phyloP scores from a whole-genome alignment of 2,329 filamentous ascomycete species.

The Akanthomyces lecanii region DNA sequence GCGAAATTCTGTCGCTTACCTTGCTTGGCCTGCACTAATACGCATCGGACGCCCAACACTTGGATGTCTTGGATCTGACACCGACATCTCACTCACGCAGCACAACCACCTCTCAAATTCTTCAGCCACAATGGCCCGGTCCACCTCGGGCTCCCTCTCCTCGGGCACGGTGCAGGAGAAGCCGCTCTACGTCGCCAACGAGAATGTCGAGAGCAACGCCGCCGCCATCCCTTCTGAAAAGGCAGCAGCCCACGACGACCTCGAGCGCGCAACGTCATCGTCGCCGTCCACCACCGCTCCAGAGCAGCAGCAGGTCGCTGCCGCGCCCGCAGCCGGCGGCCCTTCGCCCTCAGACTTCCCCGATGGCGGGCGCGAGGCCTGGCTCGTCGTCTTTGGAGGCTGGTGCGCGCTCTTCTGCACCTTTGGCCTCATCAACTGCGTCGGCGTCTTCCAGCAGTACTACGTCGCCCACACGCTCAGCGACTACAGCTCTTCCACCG shows the following conservation, averaged over 20 bases:
- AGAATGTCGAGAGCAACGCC: not conserved
- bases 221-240: not conserved
- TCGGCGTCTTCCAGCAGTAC: slow-evolving; percentile 57
- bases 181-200: slow-evolving; percentile 5
- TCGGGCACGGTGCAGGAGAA: slow-evolving; percentile 26
- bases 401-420: slow-evolving; percentile 42
- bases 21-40: not conserved
- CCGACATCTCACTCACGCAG: not conserved
- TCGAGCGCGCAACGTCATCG: not conserved
- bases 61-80: slow-evolving; percentile 4
- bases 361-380: slow-evolving; percentile 55
- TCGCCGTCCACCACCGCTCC: not conserved
- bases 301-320: slow-evolving; percentile 16
- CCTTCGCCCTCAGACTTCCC: slow-evolving; percentile 49
- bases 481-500: slow-evolving; percentile 44
- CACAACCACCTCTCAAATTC: not conserved
- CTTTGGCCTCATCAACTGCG: slow-evolving; percentile 41
- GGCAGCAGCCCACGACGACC: not conserved
- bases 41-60: not conserved
- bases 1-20: too few relatives aligned
- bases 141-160: slow-evolving; percentile 24
- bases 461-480: slow-evolving; percentile 47
- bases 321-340: slow-evolving; percentile 16
- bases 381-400: slow-evolving; percentile 50
- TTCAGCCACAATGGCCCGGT: slow-evolving; percentile 22